A percentile compares a stretch with the other conserved stretches of the same genome.
Conservation (phyloP, 2,329 filamentous ascomycete species). For the Podosphaera leucotricha region DNA sequence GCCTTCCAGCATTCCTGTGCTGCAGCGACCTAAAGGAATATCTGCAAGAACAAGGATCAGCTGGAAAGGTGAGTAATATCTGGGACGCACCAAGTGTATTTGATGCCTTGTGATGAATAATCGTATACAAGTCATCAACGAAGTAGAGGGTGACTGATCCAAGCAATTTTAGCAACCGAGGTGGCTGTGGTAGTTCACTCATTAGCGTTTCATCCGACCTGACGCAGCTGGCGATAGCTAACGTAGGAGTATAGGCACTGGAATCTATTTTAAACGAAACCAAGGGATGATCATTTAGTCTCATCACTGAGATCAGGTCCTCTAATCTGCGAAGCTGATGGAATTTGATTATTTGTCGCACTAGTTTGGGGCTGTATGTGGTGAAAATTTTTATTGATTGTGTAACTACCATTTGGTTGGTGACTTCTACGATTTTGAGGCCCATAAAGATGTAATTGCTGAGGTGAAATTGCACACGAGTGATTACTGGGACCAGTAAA, state of each 20-base stretch:
- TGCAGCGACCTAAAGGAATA: too few relatives aligned
- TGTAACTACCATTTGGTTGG: slow-evolving; percentile 25
- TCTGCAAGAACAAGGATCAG: too few relatives aligned
- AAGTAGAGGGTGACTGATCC: too few relatives aligned
- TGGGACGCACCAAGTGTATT: too few relatives aligned
- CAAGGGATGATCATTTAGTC: slow-evolving; percentile 20
- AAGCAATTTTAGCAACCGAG: not conserved
- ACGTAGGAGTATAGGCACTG: not conserved
- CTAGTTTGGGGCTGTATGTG: slow-evolving; percentile 18
- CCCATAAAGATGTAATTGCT: slow-evolving; percentile 33
- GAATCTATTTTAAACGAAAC: slow-evolving; percentile 1
- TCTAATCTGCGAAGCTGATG: slow-evolving; percentile 17
- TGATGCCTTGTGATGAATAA: too few relatives aligned
- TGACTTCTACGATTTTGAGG: slow-evolving; percentile 29
- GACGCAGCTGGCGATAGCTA: not conserved
- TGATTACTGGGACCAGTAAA: slow-evolving; percentile 35
- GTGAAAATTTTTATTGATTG: slow-evolving; percentile 27
- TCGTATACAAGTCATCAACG: not conserved
- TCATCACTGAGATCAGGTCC: slow-evolving; percentile 22
- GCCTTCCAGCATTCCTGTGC: too few relatives aligned
- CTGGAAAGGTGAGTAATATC: too few relatives aligned
- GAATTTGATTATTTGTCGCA: slow-evolving; percentile 17
- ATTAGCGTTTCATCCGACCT: not conserved
- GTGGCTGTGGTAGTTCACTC: not conserved
- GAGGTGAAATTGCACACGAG: slow-evolving; percentile 36